Conservation (phyloP, 495 filamentous ascomycete species). For the Xylaria flabelliformis region DNA sequence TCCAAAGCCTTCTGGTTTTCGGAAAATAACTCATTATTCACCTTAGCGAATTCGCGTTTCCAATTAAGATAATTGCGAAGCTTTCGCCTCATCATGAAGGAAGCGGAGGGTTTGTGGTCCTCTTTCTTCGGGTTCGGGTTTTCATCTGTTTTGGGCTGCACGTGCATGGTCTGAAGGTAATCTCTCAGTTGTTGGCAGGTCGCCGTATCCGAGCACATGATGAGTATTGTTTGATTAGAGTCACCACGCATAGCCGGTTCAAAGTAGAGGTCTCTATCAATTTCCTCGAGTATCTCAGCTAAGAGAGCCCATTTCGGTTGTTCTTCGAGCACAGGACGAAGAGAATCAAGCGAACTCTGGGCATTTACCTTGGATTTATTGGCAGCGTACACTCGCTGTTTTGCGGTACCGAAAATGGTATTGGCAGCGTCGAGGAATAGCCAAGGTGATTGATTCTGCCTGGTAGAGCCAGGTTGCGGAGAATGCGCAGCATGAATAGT, state of each 20-base stretch:
- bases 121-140: conserved; percentile 52
- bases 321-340: conserved; percentile 92
- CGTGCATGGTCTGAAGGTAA: conserved; percentile 89
- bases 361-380: conserved; percentile 48
- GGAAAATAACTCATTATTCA: conserved; percentile 72
- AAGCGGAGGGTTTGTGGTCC: conserved; percentile 68
- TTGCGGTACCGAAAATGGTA: conserved; percentile 90
- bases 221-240: conserved; percentile 86
- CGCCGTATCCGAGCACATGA: conserved; percentile 92
- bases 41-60: conserved; percentile 88
- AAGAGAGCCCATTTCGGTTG: conserved; percentile 92
- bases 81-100: conserved; percentile 86
- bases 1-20: conserved; percentile 83
- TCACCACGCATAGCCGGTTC: conserved; percentile 77
- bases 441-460: conserved; percentile 92
- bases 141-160: conserved; percentile 60
- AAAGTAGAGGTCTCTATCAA: conserved; percentile 88
- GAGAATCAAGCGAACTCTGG: conserved; percentile 61
- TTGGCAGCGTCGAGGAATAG: conserved; percentile 95
- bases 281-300: conserved; percentile 87
- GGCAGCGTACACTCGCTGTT: conserved; percentile 83
- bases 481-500: conserved; percentile 90
- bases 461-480: conserved; percentile 85
- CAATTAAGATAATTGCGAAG: conserved; percentile 89
- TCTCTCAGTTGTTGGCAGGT: conserved; percentile 91